Conservation (phyloP, 331 rosid species). For the Malus hybrid region DNA sequence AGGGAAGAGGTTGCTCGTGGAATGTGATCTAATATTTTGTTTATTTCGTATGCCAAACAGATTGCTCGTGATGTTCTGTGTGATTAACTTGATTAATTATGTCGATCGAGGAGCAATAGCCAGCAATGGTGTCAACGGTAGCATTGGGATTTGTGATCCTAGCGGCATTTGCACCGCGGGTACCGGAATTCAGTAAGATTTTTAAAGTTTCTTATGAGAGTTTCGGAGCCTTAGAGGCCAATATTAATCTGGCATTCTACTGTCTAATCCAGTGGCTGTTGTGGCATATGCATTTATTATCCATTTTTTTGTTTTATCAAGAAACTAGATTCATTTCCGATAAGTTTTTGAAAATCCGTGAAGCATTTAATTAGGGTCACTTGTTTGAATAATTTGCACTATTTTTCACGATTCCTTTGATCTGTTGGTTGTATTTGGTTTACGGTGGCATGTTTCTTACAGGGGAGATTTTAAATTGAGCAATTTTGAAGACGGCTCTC, state of each 20-base stretch:
- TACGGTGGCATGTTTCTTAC: slow-evolving; percentile 16
- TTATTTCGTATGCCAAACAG: slow-evolving; percentile 26
- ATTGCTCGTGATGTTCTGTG: slow-evolving; percentile 65
- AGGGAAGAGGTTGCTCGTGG: not conserved
- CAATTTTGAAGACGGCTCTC: slow-evolving; percentile 84
- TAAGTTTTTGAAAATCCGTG: not conserved
- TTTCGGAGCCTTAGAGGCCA: not conserved
- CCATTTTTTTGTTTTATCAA: not conserved
- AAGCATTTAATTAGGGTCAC: not conserved
- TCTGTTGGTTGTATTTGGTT: slow-evolving; percentile 7
- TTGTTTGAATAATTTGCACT: not conserved
- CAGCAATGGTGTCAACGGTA: slow-evolving; percentile 91
- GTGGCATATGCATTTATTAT: not conserved
- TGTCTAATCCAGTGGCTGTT: not conserved
- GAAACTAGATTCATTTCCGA: not conserved
- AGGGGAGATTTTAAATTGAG: slow-evolving; percentile 89
- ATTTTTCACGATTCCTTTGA: not conserved
- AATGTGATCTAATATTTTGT: not conserved
- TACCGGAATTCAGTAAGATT: slow-evolving; percentile 86
- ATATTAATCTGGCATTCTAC: not conserved
- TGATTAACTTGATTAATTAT: slow-evolving; percentile 62
- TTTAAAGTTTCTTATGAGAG: not conserved
- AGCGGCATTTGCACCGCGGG: slow-evolving; percentile 67
- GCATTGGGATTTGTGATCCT: slow-evolving; percentile 53
- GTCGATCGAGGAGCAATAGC: slow-evolving; percentile 94